Evolutionary conservation across 2,329 filamentous ascomycete genomes (phyloP).

Genomic region (Cercospora beticola): DNA sequence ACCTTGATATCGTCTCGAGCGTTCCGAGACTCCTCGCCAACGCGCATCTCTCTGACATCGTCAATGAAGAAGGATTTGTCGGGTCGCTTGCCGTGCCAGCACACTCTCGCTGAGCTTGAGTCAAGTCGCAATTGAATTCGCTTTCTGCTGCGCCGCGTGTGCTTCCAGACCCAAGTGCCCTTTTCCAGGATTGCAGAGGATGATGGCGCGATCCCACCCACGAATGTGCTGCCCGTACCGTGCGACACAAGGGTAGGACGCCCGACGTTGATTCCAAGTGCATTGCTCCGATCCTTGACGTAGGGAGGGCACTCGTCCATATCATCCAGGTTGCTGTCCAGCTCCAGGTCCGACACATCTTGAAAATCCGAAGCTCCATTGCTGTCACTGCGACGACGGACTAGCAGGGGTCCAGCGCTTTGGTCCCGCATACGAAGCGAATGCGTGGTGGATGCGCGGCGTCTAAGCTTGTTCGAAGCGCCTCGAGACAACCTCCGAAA

Average conservation of each 20-base stretch:
- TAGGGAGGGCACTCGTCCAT: slow-evolving; percentile 36
- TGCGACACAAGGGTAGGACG: slow-evolving; percentile 37
- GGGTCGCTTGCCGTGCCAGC: slow-evolving; percentile 76
- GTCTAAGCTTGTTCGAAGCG: slow-evolving; percentile 68
- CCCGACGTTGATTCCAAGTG: slow-evolving; percentile 43
- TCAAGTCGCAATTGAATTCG: slow-evolving; percentile 77
- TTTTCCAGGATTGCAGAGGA: slow-evolving; percentile 74
- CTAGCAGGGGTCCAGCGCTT: slow-evolving; percentile 84
- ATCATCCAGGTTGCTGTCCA: slow-evolving; percentile 56
- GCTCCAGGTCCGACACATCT: slow-evolving; percentile 52
- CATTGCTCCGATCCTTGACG: slow-evolving; percentile 39
- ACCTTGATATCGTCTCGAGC: slow-evolving; percentile 82
- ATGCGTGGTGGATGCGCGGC: slow-evolving; percentile 75
- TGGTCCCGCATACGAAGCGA: slow-evolving; percentile 73
- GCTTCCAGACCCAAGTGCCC: slow-evolving; percentile 75
- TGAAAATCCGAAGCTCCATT: slow-evolving; percentile 62
- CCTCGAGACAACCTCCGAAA: slow-evolving; percentile 84
- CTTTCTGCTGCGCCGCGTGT: slow-evolving; percentile 78
- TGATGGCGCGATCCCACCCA: slow-evolving; percentile 62
- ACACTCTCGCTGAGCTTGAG: slow-evolving; percentile 78
- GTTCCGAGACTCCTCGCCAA: slow-evolving; percentile 79
- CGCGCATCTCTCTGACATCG: slow-evolving; percentile 87
- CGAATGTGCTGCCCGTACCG: slow-evolving; percentile 35
- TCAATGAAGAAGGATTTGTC: slow-evolving; percentile 90
- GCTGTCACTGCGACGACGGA: slow-evolving; percentile 86